A percentile compares a stretch with the other conserved stretches of the same genome.
Evolutionary conservation across 2,329 filamentous ascomycete species (phyloP).

Genomic region (Neofusicoccum ribis): DNA sequence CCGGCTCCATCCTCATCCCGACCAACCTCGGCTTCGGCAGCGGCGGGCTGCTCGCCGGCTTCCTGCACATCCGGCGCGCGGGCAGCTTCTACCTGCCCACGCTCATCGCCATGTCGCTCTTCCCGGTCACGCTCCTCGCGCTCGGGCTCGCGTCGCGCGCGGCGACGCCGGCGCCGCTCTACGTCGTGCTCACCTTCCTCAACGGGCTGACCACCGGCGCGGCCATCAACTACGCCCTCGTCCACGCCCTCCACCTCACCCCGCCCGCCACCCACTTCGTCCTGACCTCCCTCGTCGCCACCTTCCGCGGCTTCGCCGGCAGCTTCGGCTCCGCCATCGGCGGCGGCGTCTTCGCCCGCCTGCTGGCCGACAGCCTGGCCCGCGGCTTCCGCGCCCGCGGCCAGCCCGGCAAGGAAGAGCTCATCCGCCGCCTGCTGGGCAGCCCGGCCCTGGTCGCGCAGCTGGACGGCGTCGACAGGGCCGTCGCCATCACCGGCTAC

Average conservation of each 20-base stretch:
- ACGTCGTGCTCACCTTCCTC: conserved; percentile 62
- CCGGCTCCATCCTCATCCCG: conserved; percentile 75
- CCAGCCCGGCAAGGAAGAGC: conserved; percentile 35
- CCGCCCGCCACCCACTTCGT: conserved; percentile 68
- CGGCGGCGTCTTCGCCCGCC: conserved; percentile 70
- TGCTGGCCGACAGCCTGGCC: conserved; percentile 58
- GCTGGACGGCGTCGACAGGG: conserved; percentile 51
- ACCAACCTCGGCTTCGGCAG: conserved; percentile 78
- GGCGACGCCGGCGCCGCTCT: conserved; percentile 52
- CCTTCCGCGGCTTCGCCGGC: conserved; percentile 79
- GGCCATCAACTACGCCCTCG: conserved; percentile 76
- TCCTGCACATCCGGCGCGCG: conserved; percentile 70
- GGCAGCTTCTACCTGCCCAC: conserved; percentile 72
- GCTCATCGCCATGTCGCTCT: conserved; percentile 61
- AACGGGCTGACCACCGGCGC: conserved; percentile 75
- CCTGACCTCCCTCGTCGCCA: conserved; percentile 72
- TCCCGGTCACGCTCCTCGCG: conserved; percentile 59
- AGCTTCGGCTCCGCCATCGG: conserved; percentile 79
- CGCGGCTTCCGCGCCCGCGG: conserved; percentile 55
- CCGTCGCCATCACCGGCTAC: conserved; percentile 56
- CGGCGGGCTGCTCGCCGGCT: conserved; percentile 72
- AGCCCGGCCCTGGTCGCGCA: conserved; percentile 57
- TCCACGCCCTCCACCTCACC: conserved; percentile 75
- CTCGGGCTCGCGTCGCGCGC: conserved; percentile 60
- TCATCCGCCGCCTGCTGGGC: conserved; percentile 59